These are phyloP conservation scores for Amphibolis antarctica DNA, from an alignment of 106 monocot species.

Conservation along the genomic window DNA sequence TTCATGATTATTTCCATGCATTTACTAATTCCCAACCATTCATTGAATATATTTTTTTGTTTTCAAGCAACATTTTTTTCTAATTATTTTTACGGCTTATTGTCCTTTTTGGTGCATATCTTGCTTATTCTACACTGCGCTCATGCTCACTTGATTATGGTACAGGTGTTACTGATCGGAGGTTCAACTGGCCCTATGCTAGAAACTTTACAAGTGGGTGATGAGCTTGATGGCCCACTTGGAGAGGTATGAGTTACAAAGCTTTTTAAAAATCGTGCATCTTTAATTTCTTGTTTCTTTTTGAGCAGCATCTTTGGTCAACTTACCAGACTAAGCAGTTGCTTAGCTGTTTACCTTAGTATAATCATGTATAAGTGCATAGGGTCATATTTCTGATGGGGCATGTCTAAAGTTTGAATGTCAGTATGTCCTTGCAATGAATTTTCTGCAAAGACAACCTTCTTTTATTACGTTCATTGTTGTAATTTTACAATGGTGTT, in stretches of 20 bases:
- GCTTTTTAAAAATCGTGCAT: not conserved
- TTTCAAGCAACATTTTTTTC: no score
- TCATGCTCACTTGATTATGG: not conserved
- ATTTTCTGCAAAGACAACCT: no score
- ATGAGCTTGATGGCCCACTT: slow-evolving; percentile 30
- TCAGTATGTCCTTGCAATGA: no score
- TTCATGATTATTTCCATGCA: no score
- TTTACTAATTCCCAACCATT: no score
- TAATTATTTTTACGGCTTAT: not conserved
- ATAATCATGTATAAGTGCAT: no score
- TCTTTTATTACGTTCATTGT: no score
- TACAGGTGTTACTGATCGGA: slow-evolving; percentile 88
- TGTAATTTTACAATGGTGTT: no score
- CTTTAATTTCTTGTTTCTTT: slow-evolving; percentile 1
- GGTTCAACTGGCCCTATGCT: slow-evolving; percentile 97
- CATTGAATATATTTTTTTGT: no score
- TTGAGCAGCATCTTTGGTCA: no score
- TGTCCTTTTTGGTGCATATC: slow-evolving; percentile 3
- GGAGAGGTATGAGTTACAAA: slow-evolving; percentile 29
- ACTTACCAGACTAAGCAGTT: not conserved
- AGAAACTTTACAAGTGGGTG: slow-evolving; percentile 85
- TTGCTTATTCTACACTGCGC: not conserved
- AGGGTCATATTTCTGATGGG: no score
- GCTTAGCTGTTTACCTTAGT: not conserved
- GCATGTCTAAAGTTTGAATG: no score